These are phyloP conservation scores for Caryocar brasiliense DNA, from an alignment of 441 rosid species.

Conservation along the genomic window DNA sequence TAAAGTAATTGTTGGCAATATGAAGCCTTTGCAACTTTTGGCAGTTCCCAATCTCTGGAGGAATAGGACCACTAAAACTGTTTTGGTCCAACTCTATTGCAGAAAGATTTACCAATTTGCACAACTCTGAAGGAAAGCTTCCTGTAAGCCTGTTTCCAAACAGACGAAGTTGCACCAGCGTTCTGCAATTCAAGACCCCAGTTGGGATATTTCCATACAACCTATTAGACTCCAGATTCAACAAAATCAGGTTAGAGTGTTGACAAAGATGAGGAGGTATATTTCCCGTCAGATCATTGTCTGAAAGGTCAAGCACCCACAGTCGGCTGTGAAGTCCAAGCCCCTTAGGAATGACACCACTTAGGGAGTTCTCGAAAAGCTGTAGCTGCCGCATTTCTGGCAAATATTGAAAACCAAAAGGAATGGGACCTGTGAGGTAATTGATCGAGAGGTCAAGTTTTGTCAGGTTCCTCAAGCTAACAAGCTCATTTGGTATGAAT, in stretches of 20 bases:
- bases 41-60: constrained; percentile 57
- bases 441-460: constrained; percentile 91
- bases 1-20: constrained; percentile 67
- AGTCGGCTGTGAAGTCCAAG: constrained; percentile 70
- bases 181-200: constrained; percentile 50
- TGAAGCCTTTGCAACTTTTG: constrained; percentile 79
- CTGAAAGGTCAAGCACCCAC: constrained; percentile 82
- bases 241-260: constrained; percentile 49
- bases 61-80: constrained; percentile 70
- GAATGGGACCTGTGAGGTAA: constrained; percentile 67
- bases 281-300: constrained; percentile 61
- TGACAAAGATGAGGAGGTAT: constrained; percentile 75
- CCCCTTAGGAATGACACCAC: constrained; percentile 60
- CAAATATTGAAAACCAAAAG: constrained; percentile 60
- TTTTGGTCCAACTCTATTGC: constrained; percentile 82
- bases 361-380: constrained; percentile 68
- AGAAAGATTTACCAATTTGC: constrained; percentile 71
- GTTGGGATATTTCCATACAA: constrained; percentile 64
- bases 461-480: constrained; percentile 55
- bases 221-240: constrained; percentile 65
- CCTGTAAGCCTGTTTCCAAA: constrained; percentile 67
- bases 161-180: constrained; percentile 68
- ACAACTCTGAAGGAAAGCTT: constrained; percentile 72
- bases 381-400: constrained; percentile 60
- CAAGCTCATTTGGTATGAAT: constrained; percentile 64